A percentile compares a stretch with the other conserved stretches of the same genome.
Conservation (phyloP, 768 basidiomycete genomes). For the Tubosaeta brunneosetosa region DNA sequence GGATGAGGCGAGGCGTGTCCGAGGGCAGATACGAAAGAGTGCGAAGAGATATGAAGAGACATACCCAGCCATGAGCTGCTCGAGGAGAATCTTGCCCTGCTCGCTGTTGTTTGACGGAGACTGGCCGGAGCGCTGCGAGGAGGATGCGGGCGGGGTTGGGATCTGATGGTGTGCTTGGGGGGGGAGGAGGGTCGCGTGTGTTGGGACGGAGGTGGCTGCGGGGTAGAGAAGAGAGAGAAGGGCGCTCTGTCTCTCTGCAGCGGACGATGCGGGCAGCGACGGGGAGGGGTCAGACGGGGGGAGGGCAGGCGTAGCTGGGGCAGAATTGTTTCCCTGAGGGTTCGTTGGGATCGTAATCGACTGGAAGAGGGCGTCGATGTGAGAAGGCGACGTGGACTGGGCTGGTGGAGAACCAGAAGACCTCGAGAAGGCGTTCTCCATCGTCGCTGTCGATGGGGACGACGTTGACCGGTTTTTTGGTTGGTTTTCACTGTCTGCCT, state of each 20-base stretch:
- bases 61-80: constrained; percentile 76
- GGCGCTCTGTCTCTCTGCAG: constrained; percentile 69
- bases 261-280: constrained; percentile 32
- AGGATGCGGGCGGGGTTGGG: constrained; percentile 63
- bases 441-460: neutral
- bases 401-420: neutral
- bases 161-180: constrained; percentile 39
- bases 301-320: constrained; percentile 41
- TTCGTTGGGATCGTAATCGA: neutral
- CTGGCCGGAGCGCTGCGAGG: constrained; percentile 50
- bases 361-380: constrained; percentile 68
- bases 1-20: constrained; percentile 22
- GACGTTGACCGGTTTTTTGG: neutral
- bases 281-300: constrained; percentile 34
- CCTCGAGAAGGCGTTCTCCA: neutral
- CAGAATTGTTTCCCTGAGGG: constrained; percentile 35
- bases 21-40: neutral
- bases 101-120: constrained; percentile 55
- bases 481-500: constrained; percentile 11
- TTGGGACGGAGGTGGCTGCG: constrained; percentile 36
- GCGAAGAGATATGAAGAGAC: constrained; percentile 30
- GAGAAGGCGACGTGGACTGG: constrained; percentile 39
- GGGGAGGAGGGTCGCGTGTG: constrained; percentile 14
- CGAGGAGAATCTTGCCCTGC: constrained; percentile 70
- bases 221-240: constrained; percentile 66